Conservation (phyloP, 202 grass and related monocot species). For the Digitaria exilis region DNA sequence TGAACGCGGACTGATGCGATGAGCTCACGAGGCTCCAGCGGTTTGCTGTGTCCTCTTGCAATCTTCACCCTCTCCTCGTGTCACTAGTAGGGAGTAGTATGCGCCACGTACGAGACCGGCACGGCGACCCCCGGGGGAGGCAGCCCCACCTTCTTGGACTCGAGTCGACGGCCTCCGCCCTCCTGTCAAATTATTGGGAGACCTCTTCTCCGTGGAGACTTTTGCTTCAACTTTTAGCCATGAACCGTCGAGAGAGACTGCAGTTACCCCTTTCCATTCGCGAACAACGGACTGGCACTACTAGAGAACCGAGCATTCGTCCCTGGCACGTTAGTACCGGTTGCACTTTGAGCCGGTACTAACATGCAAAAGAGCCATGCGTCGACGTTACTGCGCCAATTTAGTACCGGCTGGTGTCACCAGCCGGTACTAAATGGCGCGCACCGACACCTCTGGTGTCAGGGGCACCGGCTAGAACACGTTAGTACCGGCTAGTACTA, state of each 20-base stretch:
- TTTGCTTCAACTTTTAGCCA: neutral
- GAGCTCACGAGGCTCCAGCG: neutral
- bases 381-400: too few relatives aligned
- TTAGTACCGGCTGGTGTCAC: too few relatives aligned
- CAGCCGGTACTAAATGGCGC: too few relatives aligned
- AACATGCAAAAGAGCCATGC: too few relatives aligned
- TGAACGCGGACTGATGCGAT: neutral
- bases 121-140: neutral
- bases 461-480: too few relatives aligned
- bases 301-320: too few relatives aligned
- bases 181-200: neutral
- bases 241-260: neutral
- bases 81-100: neutral
- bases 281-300: too few relatives aligned
- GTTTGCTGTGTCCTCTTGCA: neutral
- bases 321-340: too few relatives aligned
- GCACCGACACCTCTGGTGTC: too few relatives aligned
- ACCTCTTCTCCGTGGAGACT: neutral
- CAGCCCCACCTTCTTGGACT: neutral
- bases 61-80: neutral
- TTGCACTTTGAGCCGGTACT: too few relatives aligned
- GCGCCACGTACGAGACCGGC: neutral
- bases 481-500: too few relatives aligned
- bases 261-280: too few relatives aligned
- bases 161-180: neutral